Conservation (phyloP, 148 eudicot species). For the Chenopodium album region DNA sequence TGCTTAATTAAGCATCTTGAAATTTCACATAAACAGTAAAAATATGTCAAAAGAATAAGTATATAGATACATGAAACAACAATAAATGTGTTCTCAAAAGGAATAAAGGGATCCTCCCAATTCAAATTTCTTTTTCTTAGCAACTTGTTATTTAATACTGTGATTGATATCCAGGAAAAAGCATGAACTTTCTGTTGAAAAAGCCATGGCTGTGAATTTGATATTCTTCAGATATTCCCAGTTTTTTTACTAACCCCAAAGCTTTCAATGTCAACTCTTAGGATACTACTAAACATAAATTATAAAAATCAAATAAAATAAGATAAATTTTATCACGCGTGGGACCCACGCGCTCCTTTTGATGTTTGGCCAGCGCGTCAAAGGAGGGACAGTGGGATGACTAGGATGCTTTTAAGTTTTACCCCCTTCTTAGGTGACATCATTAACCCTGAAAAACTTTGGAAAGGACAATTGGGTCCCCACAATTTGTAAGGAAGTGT, state of each 20-base stretch:
- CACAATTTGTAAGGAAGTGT: constrained; percentile 12
- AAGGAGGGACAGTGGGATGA: constrained; percentile 24
- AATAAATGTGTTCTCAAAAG: constrained; percentile 8
- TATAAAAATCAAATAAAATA: too few species aligned
- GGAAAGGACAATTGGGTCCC: constrained; percentile 18
- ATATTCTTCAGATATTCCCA: constrained; percentile 25
- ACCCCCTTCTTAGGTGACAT: constrained; percentile 20
- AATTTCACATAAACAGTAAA: constrained; percentile 18
- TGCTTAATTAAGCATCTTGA: constrained; percentile 19
- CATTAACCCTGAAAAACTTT: constrained; percentile 2
- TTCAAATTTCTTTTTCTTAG: constrained; percentile 3
- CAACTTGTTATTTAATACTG: too few species aligned
- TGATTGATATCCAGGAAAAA: constrained; percentile 5
- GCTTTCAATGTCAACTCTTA: constrained; percentile 34
- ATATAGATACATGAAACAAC: neutral
- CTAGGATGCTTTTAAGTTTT: constrained; percentile 24
- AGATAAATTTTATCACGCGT: neutral
- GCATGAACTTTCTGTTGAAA: constrained; percentile 11
- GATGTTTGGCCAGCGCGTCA: constrained; percentile 27
- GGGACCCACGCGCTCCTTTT: constrained; percentile 30
- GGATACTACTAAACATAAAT: constrained; percentile 16
- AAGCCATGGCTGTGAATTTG: constrained; percentile 29
- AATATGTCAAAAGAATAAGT: neutral
- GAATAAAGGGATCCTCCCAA: constrained; percentile 19
- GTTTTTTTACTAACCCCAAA: constrained; percentile 14